Conservation (phyloP, 2,329 filamentous ascomycete genomes). For the Ophiosphaerella herpotricha region DNA sequence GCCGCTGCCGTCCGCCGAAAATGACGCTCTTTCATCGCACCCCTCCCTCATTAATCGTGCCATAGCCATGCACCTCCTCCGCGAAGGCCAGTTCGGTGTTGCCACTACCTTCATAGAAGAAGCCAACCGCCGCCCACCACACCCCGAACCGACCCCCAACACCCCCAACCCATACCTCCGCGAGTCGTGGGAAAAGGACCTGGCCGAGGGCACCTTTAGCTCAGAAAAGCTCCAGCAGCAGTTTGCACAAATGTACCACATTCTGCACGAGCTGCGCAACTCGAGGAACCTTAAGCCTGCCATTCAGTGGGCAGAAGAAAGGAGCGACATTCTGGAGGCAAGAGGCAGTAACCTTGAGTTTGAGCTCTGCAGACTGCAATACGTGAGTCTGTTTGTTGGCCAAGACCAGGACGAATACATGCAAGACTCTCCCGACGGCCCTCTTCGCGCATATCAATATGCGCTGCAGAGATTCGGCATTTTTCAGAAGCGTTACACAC, state of each 20-base stretch:
- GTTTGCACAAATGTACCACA: conserved; percentile 89
- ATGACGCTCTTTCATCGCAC: conserved; percentile 78
- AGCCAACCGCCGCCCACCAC: conserved; percentile 55
- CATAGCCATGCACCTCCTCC: conserved; percentile 93
- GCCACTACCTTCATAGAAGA: conserved; percentile 85
- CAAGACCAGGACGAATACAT: conserved; percentile 58
- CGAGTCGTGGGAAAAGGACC: conserved; percentile 48
- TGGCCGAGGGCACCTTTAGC: conserved; percentile 63
- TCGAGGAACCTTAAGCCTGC: conserved; percentile 76
- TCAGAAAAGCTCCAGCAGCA: conserved; percentile 73
- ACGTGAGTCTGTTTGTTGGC: conserved; percentile 76
- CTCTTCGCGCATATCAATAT: conserved; percentile 72
- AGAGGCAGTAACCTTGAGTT: conserved; percentile 94
- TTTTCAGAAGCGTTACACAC: conserved; percentile 75
- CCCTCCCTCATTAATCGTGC: conserved; percentile 84
- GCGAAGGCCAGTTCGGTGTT: conserved; percentile 90
- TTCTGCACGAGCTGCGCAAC: conserved; percentile 76
- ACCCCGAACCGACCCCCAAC: conserved; percentile 44
- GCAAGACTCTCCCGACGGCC: conserved; percentile 49
- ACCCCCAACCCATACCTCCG: conserved; percentile 39
- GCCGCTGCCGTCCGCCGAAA: conserved; percentile 73
- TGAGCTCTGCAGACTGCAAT: conserved; percentile 87
- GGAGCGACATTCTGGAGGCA: conserved; percentile 72
- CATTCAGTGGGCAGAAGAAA: conserved; percentile 80
- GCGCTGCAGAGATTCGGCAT: conserved; percentile 73